A percentile compares a stretch with the other conserved stretches of the same genome.
Evolutionary conservation across 176 grass and related monocot genomes (phyloP).

Genomic region (Thinopyrum elongatum): DNA sequence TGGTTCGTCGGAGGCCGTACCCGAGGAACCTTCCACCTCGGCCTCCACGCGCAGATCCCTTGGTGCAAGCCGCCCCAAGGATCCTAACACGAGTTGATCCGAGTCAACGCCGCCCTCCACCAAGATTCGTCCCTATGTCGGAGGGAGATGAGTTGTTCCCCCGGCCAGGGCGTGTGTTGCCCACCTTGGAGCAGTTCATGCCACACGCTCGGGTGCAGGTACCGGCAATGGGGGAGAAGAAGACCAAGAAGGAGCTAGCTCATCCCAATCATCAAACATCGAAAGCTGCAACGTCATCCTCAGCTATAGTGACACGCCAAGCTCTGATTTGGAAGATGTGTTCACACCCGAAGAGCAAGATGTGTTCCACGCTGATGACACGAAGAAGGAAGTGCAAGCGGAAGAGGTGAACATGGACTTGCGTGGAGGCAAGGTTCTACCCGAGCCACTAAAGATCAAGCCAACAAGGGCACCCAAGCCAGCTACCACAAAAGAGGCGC

Average conservation of each 20-base stretch:
- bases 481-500: no score
- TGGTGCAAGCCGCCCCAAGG: neutral
- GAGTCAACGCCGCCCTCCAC: neutral
- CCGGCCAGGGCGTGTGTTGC: neutral
- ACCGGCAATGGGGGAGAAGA: neutral
- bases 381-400: no score
- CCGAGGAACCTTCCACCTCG: neutral
- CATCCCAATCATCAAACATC: neutral
- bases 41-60: neutral
- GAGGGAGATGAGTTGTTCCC: neutral
- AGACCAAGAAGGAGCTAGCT: neutral
- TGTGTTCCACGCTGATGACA: no score
- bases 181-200: neutral
- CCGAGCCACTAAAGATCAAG: no score
- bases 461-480: no score
- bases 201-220: neutral
- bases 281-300: neutral
- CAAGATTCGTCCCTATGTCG: no score
- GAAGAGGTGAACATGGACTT: no score
- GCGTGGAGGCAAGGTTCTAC: no score
- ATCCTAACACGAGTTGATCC: neutral
- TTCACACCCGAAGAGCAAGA: no score
- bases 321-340: neutral
- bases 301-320: neutral
- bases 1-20: neutral